Conservation (phyloP, 1,139 yeast species). For the Yamadazyma buinensis region DNA sequence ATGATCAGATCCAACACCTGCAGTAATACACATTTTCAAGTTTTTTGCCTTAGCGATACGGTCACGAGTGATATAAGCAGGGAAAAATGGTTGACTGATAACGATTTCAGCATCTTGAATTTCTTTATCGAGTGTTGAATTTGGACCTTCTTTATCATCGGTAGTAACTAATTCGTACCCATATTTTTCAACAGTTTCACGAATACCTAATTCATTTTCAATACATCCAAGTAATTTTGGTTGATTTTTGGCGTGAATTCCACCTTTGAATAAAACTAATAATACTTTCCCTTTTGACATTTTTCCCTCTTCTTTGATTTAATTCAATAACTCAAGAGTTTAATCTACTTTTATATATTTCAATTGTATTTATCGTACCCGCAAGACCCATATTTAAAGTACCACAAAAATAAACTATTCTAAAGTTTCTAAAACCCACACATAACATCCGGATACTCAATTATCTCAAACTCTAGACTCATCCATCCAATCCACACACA, state of each 20-base stretch:
- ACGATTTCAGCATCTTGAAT: constrained; percentile 70
- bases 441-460: too few relatives aligned
- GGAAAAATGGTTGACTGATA: constrained; percentile 82
- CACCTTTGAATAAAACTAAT: constrained; percentile 54
- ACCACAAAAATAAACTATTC: too few relatives aligned
- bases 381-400: too few relatives aligned
- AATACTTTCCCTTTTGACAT: constrained; percentile 37
- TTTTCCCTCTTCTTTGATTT: too few relatives aligned
- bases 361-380: too few relatives aligned
- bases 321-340: too few relatives aligned
- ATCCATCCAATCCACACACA: too few relatives aligned
- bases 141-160: constrained; percentile 55
- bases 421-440: too few relatives aligned
- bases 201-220: constrained; percentile 74
- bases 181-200: constrained; percentile 57
- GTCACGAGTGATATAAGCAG: constrained; percentile 68
- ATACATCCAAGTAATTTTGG: constrained; percentile 62
- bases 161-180: constrained; percentile 72
- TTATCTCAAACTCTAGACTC: too few relatives aligned
- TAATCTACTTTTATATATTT: too few relatives aligned
- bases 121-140: constrained; percentile 57
- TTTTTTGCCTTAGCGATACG: constrained; percentile 70
- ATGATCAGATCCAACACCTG: constrained; percentile 86
- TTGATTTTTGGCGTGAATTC: constrained; percentile 57
- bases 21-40: constrained; percentile 69